Conservation (phyloP, 441 rosid species). For the Adansonia grandidieri region DNA sequence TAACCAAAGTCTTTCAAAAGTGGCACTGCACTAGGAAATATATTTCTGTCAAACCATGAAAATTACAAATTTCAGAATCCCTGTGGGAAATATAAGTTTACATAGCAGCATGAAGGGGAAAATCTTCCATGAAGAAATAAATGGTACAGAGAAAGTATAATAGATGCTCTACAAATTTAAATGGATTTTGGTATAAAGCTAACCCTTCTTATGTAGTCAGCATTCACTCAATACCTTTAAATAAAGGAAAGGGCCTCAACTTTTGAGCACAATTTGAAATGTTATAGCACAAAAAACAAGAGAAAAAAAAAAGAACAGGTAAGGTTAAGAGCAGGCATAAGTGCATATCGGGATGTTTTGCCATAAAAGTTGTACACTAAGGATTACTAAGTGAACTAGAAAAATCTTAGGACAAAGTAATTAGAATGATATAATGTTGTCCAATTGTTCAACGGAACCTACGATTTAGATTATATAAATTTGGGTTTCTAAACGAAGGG, state of each 20-base stretch:
- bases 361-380: background rate
- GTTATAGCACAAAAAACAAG: background rate
- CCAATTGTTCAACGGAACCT: background rate
- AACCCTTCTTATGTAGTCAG: background rate
- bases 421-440: background rate
- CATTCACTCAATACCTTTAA: constrained; percentile 1
- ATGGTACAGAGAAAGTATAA: background rate
- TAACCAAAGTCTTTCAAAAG: constrained; percentile 15
- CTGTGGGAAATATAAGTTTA: background rate
- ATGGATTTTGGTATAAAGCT: constrained; percentile 9
- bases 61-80: background rate
- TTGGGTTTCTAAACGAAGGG: constrained; percentile 7
- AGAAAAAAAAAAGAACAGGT: background rate
- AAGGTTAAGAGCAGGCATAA: background rate
- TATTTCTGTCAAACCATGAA: background rate
- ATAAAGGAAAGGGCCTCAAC: background rate
- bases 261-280: background rate
- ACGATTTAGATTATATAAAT: background rate
- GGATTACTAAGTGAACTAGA: background rate
- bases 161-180: background rate
- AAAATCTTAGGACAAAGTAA: background rate
- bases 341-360: background rate
- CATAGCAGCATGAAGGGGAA: background rate
- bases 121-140: constrained; percentile 1
- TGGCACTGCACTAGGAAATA: background rate